A percentile compares a stretch with the other conserved stretches of the same genome.
Evolutionary conservation across 1,139 yeast species (phyloP).

Genomic region (Pichia sorboxylosa): DNA sequence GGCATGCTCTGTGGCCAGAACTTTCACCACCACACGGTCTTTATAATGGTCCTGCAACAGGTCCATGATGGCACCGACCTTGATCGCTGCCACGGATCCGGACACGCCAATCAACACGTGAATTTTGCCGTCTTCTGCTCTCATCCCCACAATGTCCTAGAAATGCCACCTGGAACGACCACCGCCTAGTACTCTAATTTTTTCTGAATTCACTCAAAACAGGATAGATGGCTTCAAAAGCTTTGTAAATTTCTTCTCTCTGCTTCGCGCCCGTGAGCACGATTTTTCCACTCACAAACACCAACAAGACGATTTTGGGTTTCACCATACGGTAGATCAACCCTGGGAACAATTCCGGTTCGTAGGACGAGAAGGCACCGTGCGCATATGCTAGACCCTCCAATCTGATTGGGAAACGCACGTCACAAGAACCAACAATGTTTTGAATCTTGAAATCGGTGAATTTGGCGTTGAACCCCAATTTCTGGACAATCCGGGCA

Average conservation of each 20-base stretch:
- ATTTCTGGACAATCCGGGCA: constrained; percentile 94
- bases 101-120: constrained; percentile 87
- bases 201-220: constrained; percentile 96
- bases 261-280: constrained; percentile 98
- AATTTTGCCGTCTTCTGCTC: constrained; percentile 68
- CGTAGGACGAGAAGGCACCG: constrained; percentile 97
- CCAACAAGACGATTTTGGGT: constrained; percentile 90
- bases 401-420: constrained; percentile 89
- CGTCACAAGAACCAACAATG: constrained; percentile 98
- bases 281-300: constrained; percentile 94
- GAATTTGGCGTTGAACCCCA: constrained; percentile 91
- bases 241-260: constrained; percentile 96
- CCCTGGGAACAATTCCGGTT: constrained; percentile 97
- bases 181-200: constrained; percentile 27
- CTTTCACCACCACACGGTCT: constrained; percentile 65
- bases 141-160: too few relatives aligned
- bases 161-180: background rate
- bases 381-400: constrained; percentile 98
- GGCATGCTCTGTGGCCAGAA: constrained; percentile 75
- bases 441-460: constrained; percentile 96
- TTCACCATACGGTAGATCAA: constrained; percentile 98
- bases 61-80: constrained; percentile 77
- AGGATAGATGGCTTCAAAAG: constrained; percentile 95
- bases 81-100: constrained; percentile 93
- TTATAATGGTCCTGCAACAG: constrained; percentile 70